Evolutionary conservation across 192 early-diverging fungal species (phyloP).

Genomic region (Coemansia sp.): DNA sequence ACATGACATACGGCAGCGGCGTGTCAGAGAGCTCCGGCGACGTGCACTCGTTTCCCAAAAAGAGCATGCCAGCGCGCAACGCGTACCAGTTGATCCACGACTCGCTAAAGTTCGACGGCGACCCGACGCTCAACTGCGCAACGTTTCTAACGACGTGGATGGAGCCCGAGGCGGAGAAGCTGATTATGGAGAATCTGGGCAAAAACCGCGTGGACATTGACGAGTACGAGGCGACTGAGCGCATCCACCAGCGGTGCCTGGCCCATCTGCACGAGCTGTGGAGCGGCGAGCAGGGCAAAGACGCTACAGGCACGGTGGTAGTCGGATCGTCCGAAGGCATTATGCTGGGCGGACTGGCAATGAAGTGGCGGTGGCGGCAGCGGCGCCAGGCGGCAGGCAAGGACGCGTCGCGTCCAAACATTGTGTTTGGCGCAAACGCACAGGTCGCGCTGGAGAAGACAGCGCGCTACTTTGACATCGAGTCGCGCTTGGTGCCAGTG

Average conservation of each 20-base stretch:
- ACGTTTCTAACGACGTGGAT: slow-evolving; percentile 80
- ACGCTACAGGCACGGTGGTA: slow-evolving; percentile 68
- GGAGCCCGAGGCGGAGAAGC: slow-evolving; percentile 78
- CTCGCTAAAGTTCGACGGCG: slow-evolving; percentile 74
- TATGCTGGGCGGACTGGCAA: slow-evolving; percentile 71
- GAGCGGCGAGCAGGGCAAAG: slow-evolving; percentile 51
- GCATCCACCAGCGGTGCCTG: slow-evolving; percentile 67
- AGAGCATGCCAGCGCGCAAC: slow-evolving; percentile 53
- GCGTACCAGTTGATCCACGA: slow-evolving; percentile 77
- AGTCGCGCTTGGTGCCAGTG: slow-evolving; percentile 66
- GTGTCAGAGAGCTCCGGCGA: slow-evolving; percentile 28
- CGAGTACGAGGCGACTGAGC: slow-evolving; percentile 68
- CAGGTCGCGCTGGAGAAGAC: slow-evolving; percentile 76
- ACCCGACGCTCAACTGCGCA: slow-evolving; percentile 74
- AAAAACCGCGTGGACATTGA: slow-evolving; percentile 77
- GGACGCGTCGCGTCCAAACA: slow-evolving; percentile 68
- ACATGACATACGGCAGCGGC: slow-evolving; percentile 46
- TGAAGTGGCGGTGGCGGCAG: slow-evolving; percentile 77
- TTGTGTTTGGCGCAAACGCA: slow-evolving; percentile 74
- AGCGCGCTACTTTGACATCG: slow-evolving; percentile 76
- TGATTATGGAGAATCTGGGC: slow-evolving; percentile 71
- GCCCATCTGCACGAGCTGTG: slow-evolving; percentile 71
- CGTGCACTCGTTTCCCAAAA: slow-evolving; percentile 28
- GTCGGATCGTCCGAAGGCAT: slow-evolving; percentile 80
- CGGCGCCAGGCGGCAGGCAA: slow-evolving; percentile 62